Base-by-base conservation (phyloP, 2,329 filamentous ascomycete species). In the Decorospora gaudefroyi region DNA sequence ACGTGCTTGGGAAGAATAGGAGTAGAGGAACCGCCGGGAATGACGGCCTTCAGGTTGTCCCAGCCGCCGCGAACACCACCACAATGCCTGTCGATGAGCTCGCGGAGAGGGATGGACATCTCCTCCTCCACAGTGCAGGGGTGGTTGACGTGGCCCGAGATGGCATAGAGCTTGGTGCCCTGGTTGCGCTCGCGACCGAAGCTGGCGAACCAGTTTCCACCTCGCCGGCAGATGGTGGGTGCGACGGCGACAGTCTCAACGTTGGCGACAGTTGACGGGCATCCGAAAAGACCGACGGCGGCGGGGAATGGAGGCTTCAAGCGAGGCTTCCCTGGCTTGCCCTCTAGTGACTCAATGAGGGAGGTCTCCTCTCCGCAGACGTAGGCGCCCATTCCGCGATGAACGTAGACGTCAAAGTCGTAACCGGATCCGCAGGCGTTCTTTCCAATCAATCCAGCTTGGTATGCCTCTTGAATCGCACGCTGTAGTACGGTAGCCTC, bases 251-350 rank as follows among this genome's bases (percentile, higher is more conserved):
- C 78, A 17, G 93, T 99, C 79, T 99, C 93, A 65, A 99, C 93
- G 69, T 99, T 99, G 74, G 93, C 90, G 51, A 99, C 93, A 17
- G 93, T 99, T 31, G 90, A 96, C 17, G 93, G 93, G 78, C 93
- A 99, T 66, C 93, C 93, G 72, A 99, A 99, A 27, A 99, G 83
- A 78, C 93, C 93, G 49, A 99, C 93, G 27, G 93, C 88, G 58
- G 93, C 93, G 39, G 93, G 93, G 82, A 99, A 99, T 36, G 93
- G 93, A 16, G 93, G 93, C 88, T 99, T 99, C 60, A 99, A 82
- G 70, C 93, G 90, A 49, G 93, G 93, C 82, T 99, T 99, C 74
- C 93, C 93, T 30, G 92, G 90, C 80, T 99, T 99, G 71, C 93
- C 93, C 78, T 99, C 93, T 50, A 99, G 81, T 19, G 93, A 97